Percentiles rank a stretch among this genome's conserved stretches.
phyloP scores from a whole-genome alignment of 148 eudicot species.

The Chenopodium suecicum region DNA sequence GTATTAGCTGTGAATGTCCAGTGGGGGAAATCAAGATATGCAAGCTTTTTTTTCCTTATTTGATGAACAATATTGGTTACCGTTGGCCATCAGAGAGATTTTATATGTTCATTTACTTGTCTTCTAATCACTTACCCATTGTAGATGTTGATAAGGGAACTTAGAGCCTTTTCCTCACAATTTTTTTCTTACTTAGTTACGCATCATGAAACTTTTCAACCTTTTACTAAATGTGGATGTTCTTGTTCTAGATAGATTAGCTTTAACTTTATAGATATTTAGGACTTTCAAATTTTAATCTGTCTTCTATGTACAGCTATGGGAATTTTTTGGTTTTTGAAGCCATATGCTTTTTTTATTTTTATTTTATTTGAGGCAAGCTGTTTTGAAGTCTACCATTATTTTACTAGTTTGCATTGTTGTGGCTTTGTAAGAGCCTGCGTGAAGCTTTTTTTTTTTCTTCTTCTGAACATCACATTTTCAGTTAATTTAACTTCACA shows the following conservation, averaged over 20 bases:
- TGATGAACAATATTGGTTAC: too few species aligned
- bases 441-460: too few species aligned
- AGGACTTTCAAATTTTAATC: neutral
- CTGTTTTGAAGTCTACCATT: neutral
- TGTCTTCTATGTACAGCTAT: neutral
- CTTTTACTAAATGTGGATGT: neutral
- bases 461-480: neutral
- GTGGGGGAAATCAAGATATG: too few species aligned
- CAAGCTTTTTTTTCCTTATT: too few species aligned
- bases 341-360: neutral
- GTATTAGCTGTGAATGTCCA: too few species aligned
- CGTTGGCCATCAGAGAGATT: too few species aligned
- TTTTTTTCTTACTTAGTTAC: neutral
- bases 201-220: neutral
- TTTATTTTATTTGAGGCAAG: neutral
- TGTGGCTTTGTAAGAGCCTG: neutral
- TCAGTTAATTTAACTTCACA: neutral
- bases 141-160: neutral
- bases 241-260: neutral
- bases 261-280: too few species aligned
- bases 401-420: neutral
- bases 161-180: neutral
- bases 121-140: neutral
- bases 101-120: too few species aligned
- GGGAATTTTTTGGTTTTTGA: neutral